These are phyloP conservation scores for Cryptosporidium felis DNA, from an alignment of 169 alveolate species.

Conservation along the genomic window DNA sequence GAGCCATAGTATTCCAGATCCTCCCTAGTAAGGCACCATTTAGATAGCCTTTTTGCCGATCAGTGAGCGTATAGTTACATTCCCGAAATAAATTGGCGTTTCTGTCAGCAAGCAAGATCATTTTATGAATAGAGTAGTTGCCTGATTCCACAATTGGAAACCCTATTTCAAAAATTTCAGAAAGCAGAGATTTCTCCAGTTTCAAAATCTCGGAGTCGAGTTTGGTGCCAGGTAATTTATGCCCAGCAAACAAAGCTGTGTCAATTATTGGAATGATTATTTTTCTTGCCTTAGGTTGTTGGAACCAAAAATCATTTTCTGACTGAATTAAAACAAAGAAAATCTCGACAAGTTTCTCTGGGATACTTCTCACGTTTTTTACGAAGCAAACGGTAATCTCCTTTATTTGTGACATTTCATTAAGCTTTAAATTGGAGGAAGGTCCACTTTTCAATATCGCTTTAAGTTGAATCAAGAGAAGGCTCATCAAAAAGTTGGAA, in stretches of 20 bases:
- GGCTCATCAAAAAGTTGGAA: not conserved
- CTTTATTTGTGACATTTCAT: not conserved
- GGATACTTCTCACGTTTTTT: not conserved
- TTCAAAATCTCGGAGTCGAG: not conserved
- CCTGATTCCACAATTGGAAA: not conserved
- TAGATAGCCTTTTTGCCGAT: not conserved
- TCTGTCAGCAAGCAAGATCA: slow-evolving; percentile 1
- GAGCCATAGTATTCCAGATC: not conserved
- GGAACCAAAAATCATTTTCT: not conserved
- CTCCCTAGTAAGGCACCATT: not conserved
- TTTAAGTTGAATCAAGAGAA: not conserved
- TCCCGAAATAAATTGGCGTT: not conserved
- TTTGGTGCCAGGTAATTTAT: not conserved
- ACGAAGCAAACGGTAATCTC: not conserved
- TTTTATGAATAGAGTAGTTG: not conserved
- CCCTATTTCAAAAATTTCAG: not conserved
- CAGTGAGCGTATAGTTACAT: too few relatives aligned
- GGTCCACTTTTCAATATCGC: not conserved
- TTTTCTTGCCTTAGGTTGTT: not conserved
- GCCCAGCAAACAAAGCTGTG: not conserved
- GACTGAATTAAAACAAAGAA: not conserved
- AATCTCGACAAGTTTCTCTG: not conserved
- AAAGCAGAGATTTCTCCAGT: not conserved
- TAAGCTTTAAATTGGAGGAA: not conserved
- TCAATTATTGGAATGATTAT: not conserved